Base-by-base conservation (phyloP, 1,284 basidiomycete genomes). In the Rhodofomes roseus region DNA sequence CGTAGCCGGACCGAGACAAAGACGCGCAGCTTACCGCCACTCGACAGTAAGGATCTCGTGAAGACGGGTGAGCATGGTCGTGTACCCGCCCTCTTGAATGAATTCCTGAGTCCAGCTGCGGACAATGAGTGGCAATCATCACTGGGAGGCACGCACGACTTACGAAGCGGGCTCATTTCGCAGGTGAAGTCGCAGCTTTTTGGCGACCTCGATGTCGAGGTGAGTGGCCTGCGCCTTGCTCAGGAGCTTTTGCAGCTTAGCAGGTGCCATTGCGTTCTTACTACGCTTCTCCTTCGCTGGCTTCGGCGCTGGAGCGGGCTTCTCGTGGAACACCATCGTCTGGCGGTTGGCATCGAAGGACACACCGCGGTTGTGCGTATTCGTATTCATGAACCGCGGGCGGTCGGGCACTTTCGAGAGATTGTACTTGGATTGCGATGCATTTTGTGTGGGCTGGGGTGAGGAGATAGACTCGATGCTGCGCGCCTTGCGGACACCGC, bases 41-140 rank as follows among this genome's bases (percentile, higher is more conserved):
- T 99, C 96, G 54, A 98, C 86, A 64, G 94, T 90, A 0, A 99
- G 79, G 11, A 99, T 81, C 73, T 99, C 96, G 62, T 95, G 92
- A n/a, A 99, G 76, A 51, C 95, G 82, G 1, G 87, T 89, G 25
- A 98, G 74, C 40, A 99, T 77, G 0, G 90, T 88, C 4, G 83
- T 81, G 69, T 98, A 99, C 1, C 97, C 96, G 6, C 94, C 93
- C 11, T 84, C 73, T 54, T 82, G 81, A 44, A 98, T 71, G 71
- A 98, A 99, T n/a, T 89, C 85, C 62, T 90, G 82, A n/a, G 97
- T 89, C 96, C 97, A 99, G 51, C 87, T 90, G 29, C 8, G 7
- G 1, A 18, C 12, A 36, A 22, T 37, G 5, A 34, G 31, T 25
- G 11, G 60, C 34, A 51, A 43, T 51, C 54, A 34, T 4, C 50